Percentiles rank a stretch among this genome's conserved stretches.
Conservation (phyloP, 805 yeast species). For the Metschnikowia similis region DNA sequence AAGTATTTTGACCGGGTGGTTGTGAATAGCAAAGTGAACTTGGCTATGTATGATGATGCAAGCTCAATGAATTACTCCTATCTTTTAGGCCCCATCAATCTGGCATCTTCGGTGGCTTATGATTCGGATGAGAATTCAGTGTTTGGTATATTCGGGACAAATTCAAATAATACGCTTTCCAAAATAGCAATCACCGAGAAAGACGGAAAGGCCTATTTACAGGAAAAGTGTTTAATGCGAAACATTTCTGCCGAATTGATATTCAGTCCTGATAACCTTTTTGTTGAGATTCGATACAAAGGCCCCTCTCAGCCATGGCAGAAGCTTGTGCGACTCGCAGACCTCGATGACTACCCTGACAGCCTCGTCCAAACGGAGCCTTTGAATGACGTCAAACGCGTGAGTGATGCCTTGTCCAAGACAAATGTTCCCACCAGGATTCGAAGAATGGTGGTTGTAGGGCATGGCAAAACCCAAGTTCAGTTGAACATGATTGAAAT, state of each 20-base stretch:
- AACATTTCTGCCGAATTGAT: constrained; percentile 4
- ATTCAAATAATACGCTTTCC: constrained; percentile 11
- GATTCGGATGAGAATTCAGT: constrained; percentile 15
- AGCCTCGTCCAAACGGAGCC: constrained; percentile 11
- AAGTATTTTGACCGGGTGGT: constrained; percentile 23
- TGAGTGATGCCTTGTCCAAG: constrained; percentile 18
- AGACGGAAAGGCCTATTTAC: not conserved
- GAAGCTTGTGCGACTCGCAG: constrained; percentile 18
- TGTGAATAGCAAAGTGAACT: constrained; percentile 13
- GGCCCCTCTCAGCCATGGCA: constrained; percentile 28
- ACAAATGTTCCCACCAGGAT: constrained; percentile 50
- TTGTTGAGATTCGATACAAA: constrained; percentile 16
- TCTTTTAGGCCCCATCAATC: constrained; percentile 17
- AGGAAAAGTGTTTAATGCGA: not conserved
- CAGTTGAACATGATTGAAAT: constrained; percentile 55
- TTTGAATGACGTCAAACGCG: constrained; percentile 18
- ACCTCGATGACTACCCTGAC: constrained; percentile 8
- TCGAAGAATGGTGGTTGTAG: constrained; percentile 30
- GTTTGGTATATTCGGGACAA: constrained; percentile 15
- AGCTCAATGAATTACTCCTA: constrained; percentile 10
- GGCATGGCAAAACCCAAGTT: constrained; percentile 29
- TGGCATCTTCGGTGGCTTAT: constrained; percentile 15
- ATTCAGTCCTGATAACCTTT: constrained; percentile 23
- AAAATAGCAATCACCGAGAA: constrained; percentile 4
- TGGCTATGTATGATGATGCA: constrained; percentile 20